Conservation (phyloP, 2,329 filamentous ascomycete species). For the Trichoderma polysporum region DNA sequence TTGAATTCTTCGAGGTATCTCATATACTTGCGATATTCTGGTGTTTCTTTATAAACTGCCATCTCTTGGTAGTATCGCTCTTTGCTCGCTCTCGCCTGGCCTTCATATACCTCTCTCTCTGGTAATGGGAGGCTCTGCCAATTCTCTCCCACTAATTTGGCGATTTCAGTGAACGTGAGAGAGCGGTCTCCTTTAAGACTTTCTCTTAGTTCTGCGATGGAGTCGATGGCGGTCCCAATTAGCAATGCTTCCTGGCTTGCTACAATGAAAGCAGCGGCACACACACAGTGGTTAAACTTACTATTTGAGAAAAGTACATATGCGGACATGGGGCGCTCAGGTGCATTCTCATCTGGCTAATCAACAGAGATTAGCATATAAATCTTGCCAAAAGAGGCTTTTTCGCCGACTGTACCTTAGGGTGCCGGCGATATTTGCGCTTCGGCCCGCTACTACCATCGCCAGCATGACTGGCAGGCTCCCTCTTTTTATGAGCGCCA, state of each 20-base stretch:
- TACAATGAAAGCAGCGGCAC: background rate
- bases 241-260: background rate
- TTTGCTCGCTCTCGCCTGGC: slow-evolving; percentile 69
- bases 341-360: slow-evolving; percentile 74
- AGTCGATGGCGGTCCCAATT: background rate
- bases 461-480: slow-evolving; percentile 47
- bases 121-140: slow-evolving; percentile 70
- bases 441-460: slow-evolving; percentile 53
- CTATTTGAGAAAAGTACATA: slow-evolving; percentile 86
- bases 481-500: slow-evolving; percentile 48
- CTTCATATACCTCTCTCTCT: slow-evolving; percentile 72
- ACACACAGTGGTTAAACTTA: slow-evolving; percentile 47
- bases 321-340: slow-evolving; percentile 75
- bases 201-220: slow-evolving; percentile 67
- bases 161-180: slow-evolving; percentile 79
- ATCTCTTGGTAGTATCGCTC: slow-evolving; percentile 74
- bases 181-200: slow-evolving; percentile 69
- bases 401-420: slow-evolving; percentile 54
- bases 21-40: slow-evolving; percentile 65
- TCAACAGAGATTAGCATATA: background rate
- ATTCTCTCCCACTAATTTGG: slow-evolving; percentile 76
- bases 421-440: slow-evolving; percentile 74
- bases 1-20: slow-evolving; percentile 78
- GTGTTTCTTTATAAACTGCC: slow-evolving; percentile 74
- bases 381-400: background rate